These are phyloP conservation scores for Alternaria arbusti DNA, from an alignment of 2,329 filamentous ascomycete genomes.

Conservation along the genomic window DNA sequence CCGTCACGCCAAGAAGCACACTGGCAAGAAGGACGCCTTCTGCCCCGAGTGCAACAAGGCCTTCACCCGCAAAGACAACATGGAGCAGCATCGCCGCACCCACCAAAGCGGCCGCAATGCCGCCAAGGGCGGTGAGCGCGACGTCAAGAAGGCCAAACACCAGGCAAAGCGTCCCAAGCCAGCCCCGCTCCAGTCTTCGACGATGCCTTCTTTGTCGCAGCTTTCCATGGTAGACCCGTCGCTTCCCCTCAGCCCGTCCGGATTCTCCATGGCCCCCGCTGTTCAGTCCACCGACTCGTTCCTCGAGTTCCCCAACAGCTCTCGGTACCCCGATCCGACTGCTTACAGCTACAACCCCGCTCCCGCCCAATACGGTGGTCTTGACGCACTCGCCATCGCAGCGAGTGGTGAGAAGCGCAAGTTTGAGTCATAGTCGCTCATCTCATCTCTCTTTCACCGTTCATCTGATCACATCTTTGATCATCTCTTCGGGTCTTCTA, in stretches of 20 bases:
- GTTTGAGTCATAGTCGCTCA: conserved; percentile 28
- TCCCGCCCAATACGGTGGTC: conserved; percentile 35
- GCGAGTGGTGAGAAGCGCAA: conserved; percentile 48
- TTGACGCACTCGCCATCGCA: conserved; percentile 48
- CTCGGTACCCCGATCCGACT: conserved; percentile 42
- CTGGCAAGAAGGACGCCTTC: conserved; percentile 77
- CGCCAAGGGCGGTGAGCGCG: conserved; percentile 40
- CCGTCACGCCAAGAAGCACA: conserved; percentile 83
- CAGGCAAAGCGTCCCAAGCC: conserved; percentile 44
- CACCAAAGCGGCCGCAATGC: conserved; percentile 64
- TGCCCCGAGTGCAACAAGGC: conserved; percentile 77
- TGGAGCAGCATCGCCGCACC: conserved; percentile 83
- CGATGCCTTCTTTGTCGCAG: conserved; percentile 23
- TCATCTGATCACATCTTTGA: conserved; percentile 1
- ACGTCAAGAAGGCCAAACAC: conserved; percentile 47
- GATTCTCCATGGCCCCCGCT: conserved; percentile 36
- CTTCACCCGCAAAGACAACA: conserved; percentile 83
- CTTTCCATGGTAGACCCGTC: conserved; percentile 38
- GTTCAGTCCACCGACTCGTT: conserved; percentile 37
- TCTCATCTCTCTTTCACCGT: conserved; percentile 1
- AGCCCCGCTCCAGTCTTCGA: conserved; percentile 36
- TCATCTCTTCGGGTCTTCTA: conserved; percentile 1
- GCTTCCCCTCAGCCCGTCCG: conserved; percentile 36
- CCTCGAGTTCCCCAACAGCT: conserved; percentile 30
- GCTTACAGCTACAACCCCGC: conserved; percentile 32